Percentiles rank a stretch among this genome's conserved stretches.
Conservation (phyloP, 2,329 filamentous ascomycete species). For the Blastomyces percursus region DNA sequence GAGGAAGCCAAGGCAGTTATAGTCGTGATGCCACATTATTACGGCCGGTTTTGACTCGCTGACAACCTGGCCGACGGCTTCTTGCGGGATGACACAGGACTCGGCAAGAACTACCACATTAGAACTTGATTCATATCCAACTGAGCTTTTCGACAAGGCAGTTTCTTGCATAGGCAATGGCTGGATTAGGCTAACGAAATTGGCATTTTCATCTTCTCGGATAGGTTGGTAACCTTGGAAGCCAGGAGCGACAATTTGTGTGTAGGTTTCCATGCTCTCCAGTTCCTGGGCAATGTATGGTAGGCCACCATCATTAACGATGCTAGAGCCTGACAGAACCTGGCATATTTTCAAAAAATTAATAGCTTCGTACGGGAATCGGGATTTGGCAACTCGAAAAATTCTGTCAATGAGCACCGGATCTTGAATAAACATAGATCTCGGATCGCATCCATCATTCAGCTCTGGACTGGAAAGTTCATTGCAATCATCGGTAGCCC, state of each 20-base stretch:
- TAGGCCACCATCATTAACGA: conserved; percentile 38
- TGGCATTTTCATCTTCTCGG: conserved; percentile 76
- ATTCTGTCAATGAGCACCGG: conserved; percentile 45
- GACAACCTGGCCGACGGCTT: conserved; percentile 49
- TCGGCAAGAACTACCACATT: conserved; percentile 28
- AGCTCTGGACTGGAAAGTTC: conserved; percentile 15
- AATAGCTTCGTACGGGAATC: conserved; percentile 76
- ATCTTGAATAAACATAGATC: conserved; percentile 48
- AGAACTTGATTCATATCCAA: conserved; percentile 12
- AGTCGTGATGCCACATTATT: conserved; percentile 60
- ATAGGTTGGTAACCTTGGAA: conserved; percentile 68
- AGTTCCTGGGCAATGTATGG: conserved; percentile 52
- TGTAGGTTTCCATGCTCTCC: conserved; percentile 60
- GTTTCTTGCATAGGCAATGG: conserved; percentile 42
- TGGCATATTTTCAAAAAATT: conserved; percentile 66
- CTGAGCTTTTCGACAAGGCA: conserved; percentile 10
- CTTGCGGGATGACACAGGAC: conserved; percentile 28
- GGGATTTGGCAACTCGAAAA: conserved; percentile 57
- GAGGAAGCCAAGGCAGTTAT: conserved; percentile 70
- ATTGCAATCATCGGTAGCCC: conserved; percentile 19
- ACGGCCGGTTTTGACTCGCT: conserved; percentile 68
- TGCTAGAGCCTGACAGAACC: conserved; percentile 44
- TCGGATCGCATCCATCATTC: conserved; percentile 27
- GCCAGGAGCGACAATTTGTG: conserved; percentile 58
- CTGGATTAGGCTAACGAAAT: conserved; percentile 56